Evolutionary conservation across 1,284 basidiomycete genomes (phyloP).

Genomic region (Takashimella tepidaria): DNA sequence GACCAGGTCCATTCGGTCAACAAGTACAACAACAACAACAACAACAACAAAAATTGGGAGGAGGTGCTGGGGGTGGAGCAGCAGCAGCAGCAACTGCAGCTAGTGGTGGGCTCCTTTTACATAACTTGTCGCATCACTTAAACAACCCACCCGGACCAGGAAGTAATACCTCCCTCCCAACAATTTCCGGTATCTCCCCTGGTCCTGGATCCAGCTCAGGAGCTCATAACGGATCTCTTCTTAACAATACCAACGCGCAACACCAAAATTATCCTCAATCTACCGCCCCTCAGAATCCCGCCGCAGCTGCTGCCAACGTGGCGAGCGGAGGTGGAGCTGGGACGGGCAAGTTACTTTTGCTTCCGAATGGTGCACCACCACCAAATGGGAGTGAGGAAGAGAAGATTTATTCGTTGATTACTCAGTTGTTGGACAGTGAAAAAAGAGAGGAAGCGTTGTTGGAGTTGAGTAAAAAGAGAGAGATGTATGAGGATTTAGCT

Average conservation of each 20-base stretch:
- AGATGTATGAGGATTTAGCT: conserved; percentile 98
- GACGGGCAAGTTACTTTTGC: conserved; percentile 42
- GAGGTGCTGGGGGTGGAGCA: background rate
- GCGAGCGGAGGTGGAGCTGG: conserved; percentile 11
- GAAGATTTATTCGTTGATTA: conserved; percentile 53
- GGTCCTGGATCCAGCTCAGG: conserved; percentile 6
- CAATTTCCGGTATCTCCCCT: conserved; percentile 11
- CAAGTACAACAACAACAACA: no score
- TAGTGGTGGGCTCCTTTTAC: conserved; percentile 33
- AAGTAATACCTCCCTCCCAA: conserved; percentile 14
- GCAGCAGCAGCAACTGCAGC: background rate
- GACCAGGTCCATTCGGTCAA: background rate
- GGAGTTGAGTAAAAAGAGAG: conserved; percentile 97
- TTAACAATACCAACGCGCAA: conserved; percentile 1
- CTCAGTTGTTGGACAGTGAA: conserved; percentile 51
- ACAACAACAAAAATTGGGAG: background rate
- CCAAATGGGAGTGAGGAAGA: conserved; percentile 50
- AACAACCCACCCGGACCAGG: conserved; percentile 48
- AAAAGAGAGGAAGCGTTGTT: conserved; percentile 82
- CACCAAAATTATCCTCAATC: conserved; percentile 2
- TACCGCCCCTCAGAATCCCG: conserved; percentile 4
- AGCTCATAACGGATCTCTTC: background rate
- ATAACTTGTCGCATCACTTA: conserved; percentile 45
- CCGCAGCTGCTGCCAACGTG: conserved; percentile 1
- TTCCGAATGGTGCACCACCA: conserved; percentile 42